Evolutionary conservation across 1,139 yeast species (phyloP).

Genomic region (Hanseniaspora gamundiae): DNA sequence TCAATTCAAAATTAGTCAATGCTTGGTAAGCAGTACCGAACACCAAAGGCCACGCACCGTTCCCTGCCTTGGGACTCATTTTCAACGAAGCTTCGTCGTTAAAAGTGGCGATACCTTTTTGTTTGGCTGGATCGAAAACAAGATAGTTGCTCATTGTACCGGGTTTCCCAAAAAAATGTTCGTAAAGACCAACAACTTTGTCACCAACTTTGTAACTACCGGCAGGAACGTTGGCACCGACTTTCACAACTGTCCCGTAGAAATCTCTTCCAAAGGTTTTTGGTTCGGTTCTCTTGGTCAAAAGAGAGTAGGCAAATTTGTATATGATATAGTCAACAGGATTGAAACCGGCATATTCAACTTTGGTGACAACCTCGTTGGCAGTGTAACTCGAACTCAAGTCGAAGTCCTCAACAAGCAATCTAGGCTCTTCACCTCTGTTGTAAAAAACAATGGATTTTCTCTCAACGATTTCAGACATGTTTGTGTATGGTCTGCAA

Average conservation of each 20-base stretch:
- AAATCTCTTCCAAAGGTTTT: conserved; percentile 21
- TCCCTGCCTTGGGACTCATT: conserved; percentile 10
- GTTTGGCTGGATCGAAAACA: conserved; percentile 16
- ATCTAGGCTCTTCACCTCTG: conserved; percentile 11
- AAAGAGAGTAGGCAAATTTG: conserved; percentile 8
- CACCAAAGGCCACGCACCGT: conserved; percentile 21
- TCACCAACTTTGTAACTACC: conserved; percentile 17
- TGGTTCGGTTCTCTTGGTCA: conserved; percentile 7
- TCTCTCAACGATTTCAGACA: conserved; percentile 9
- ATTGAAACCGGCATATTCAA: conserved; percentile 22
- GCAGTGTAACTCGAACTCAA: conserved; percentile 15
- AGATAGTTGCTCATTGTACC: conserved; percentile 20
- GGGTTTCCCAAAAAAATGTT: conserved; percentile 12
- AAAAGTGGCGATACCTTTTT: conserved; percentile 12
- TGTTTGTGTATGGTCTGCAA: too few relatives aligned
- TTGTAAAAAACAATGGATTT: conserved; percentile 15
- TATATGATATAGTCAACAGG: conserved; percentile 19
- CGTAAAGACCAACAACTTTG: conserved; percentile 16
- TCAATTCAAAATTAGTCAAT: conserved; percentile 11
- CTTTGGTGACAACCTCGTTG: conserved; percentile 18
- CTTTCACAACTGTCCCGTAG: conserved; percentile 19
- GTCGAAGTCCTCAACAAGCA: conserved; percentile 15
- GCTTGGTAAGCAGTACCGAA: conserved; percentile 20
- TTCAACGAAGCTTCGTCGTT: conserved; percentile 3
- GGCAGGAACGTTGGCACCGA: conserved; percentile 14